Conservation (phyloP, 1,284 basidiomycete genomes). For the Neonothopanus nambi region DNA sequence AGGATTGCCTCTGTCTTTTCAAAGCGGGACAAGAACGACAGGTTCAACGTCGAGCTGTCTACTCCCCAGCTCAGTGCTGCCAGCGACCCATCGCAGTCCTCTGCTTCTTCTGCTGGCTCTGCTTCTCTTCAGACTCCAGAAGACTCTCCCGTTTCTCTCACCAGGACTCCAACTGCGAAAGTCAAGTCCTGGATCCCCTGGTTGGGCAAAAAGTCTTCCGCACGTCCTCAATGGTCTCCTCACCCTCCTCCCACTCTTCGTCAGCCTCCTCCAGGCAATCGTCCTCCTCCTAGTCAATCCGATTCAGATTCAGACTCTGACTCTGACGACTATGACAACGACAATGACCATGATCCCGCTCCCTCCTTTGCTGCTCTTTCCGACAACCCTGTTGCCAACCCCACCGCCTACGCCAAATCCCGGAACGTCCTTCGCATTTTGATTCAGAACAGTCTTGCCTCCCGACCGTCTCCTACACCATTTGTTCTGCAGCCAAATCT, state of each 20-base stretch:
- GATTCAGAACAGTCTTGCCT: constrained; percentile 42
- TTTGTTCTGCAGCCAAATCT: constrained; percentile 42
- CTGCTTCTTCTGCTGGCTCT: constrained; percentile 62
- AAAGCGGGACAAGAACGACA: constrained; percentile 47
- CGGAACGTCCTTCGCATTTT: constrained; percentile 33
- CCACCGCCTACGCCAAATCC: constrained; percentile 21
- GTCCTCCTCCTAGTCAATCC: not conserved
- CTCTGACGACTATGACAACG: constrained; percentile 18
- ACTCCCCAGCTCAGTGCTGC: constrained; percentile 32
- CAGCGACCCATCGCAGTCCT: constrained; percentile 40
- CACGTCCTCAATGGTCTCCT: constrained; percentile 21
- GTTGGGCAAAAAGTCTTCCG: constrained; percentile 45
- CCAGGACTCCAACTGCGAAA: constrained; percentile 24
- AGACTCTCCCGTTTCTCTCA: constrained; percentile 40
- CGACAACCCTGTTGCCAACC: constrained; percentile 13
- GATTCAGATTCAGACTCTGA: constrained; percentile 5
- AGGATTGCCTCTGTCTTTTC: constrained; percentile 56
- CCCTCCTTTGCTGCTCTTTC: constrained; percentile 1
- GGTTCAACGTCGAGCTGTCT: constrained; percentile 23
- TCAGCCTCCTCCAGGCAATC: constrained; percentile 17
- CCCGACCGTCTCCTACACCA: constrained; percentile 48
- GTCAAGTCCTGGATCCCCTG: constrained; percentile 53
- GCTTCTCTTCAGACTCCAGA: constrained; percentile 63
- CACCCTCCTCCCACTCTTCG: constrained; percentile 15
- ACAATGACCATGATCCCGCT: constrained; percentile 17